phyloP scores from a whole-genome alignment of 2,329 filamentous ascomycete species.

The Venturia carpophila region DNA sequence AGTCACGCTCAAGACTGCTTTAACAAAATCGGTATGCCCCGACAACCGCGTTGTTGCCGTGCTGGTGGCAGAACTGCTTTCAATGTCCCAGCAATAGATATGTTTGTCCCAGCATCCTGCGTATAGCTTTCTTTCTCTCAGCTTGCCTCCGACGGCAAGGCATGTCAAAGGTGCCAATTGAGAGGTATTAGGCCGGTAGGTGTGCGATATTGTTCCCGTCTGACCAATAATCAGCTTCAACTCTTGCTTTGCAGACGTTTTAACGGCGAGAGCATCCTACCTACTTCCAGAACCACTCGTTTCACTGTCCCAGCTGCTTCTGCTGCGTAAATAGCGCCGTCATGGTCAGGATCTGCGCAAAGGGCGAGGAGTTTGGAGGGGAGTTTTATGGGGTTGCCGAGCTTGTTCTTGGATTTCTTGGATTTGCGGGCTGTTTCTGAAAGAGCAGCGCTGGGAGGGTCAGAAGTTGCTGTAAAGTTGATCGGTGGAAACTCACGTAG shows the following conservation, averaged over 20 bases:
- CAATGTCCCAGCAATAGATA: constrained; percentile 67
- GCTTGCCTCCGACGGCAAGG: constrained; percentile 46
- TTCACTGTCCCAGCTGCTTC: constrained; percentile 80
- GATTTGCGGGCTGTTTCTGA: constrained; percentile 54
- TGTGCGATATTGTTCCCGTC: constrained; percentile 15
- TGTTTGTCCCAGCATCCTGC: constrained; percentile 93
- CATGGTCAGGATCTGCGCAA: constrained; percentile 56
- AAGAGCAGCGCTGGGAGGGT: constrained; percentile 40
- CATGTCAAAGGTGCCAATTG: constrained; percentile 44
- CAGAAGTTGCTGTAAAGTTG: constrained; percentile 20
- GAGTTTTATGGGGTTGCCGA: constrained; percentile 72
- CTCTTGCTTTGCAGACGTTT: not conserved
- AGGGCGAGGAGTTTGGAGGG: constrained; percentile 81
- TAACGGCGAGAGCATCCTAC: constrained; percentile 34
- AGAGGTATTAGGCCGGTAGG: constrained; percentile 28
- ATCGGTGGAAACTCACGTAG: constrained; percentile 54
- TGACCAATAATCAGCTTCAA: constrained; percentile 1
- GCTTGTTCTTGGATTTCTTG: constrained; percentile 68
- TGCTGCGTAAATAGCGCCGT: constrained; percentile 61
- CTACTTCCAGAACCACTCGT: constrained; percentile 66
- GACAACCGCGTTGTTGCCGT: constrained; percentile 52
- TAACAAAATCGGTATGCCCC: constrained; percentile 88
- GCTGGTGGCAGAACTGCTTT: constrained; percentile 33
- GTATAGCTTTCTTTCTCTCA: constrained; percentile 51
- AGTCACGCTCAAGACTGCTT: constrained; percentile 59